Conservation (phyloP, 106 monocot genomes). For the Cymbidium sinense region DNA sequence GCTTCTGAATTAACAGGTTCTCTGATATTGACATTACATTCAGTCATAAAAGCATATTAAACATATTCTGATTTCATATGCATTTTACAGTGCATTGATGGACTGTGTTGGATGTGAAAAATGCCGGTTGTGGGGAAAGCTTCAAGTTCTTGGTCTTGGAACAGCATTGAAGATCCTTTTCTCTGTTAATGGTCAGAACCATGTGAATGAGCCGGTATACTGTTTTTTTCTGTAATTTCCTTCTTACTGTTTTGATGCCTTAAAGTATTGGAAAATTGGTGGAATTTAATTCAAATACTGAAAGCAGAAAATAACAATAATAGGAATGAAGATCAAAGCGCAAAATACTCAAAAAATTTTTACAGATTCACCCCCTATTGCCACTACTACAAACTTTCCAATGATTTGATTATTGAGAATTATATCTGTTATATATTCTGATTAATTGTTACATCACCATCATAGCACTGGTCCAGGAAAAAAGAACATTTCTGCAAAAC, state of each 20-base stretch:
- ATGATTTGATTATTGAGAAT: neutral
- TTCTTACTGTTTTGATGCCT: slow-evolving; percentile 1
- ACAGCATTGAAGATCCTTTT: slow-evolving; percentile 97
- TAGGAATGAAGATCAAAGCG: too few relatives aligned
- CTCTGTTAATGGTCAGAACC: slow-evolving; percentile 55
- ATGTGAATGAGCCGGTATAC: slow-evolving; percentile 46
- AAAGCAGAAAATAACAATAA: too few relatives aligned
- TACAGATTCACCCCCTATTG: neutral
- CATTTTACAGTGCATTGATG: slow-evolving; percentile 73
- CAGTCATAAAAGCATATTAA: neutral
- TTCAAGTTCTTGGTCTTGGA: slow-evolving; percentile 96
- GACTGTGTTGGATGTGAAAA: slow-evolving; percentile 99
- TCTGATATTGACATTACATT: neutral
- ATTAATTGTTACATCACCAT: too few relatives aligned
- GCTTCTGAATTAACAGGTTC: neutral
- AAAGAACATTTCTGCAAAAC: too few relatives aligned
- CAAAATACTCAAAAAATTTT: too few relatives aligned
- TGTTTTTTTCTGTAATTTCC: neutral
- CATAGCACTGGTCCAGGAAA: too few relatives aligned
- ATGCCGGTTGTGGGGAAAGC: slow-evolving; percentile 95
- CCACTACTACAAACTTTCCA: neutral
- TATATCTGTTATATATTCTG: neutral
- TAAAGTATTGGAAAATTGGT: neutral
- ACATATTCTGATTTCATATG: neutral
- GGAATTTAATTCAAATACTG: too few relatives aligned